Evolutionary conservation across 2,329 filamentous ascomycete genomes (phyloP).

Genomic region (Nannizziopsis barbatae): DNA sequence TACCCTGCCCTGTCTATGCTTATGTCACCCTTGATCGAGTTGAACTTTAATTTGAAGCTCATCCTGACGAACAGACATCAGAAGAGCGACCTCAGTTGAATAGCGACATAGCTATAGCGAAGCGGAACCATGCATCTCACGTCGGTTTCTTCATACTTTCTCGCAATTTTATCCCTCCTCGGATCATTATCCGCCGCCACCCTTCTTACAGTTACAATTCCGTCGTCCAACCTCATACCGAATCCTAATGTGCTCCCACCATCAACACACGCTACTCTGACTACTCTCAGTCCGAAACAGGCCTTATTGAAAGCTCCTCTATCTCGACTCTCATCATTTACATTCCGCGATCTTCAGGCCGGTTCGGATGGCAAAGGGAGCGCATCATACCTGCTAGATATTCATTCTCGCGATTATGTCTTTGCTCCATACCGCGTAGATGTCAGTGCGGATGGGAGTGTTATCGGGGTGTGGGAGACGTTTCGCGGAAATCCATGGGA

Average conservation of each 20-base stretch:
- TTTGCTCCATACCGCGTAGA: slow-evolving; percentile 78
- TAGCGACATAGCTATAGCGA: not conserved
- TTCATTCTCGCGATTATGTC: slow-evolving; percentile 61
- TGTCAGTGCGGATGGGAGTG: slow-evolving; percentile 34
- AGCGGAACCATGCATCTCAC: not conserved
- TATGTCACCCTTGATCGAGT: no score
- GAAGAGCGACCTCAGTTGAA: no score
- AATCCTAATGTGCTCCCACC: slow-evolving; percentile 35
- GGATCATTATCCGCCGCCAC: slow-evolving; percentile 16
- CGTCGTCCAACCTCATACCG: slow-evolving; percentile 34
- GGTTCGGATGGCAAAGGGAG: slow-evolving; percentile 28
- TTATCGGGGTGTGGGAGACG: slow-evolving; percentile 65
- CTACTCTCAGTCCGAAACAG: slow-evolving; percentile 32
- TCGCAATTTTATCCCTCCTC: slow-evolving; percentile 17
- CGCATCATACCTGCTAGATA: slow-evolving; percentile 64
- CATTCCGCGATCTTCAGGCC: slow-evolving; percentile 49
- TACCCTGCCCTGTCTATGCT: no score
- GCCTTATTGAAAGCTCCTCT: slow-evolving; percentile 53
- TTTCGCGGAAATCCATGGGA: slow-evolving; percentile 82
- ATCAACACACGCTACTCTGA: slow-evolving; percentile 44
- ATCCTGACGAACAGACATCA: no score
- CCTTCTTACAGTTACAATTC: slow-evolving; percentile 31
- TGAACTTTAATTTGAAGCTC: no score
- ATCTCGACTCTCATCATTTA: slow-evolving; percentile 57
- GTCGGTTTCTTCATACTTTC: slow-evolving; percentile 5